These are phyloP conservation scores for Penicillium sp. DNA, from an alignment of 2,329 filamentous ascomycete species.

Conservation along the genomic window DNA sequence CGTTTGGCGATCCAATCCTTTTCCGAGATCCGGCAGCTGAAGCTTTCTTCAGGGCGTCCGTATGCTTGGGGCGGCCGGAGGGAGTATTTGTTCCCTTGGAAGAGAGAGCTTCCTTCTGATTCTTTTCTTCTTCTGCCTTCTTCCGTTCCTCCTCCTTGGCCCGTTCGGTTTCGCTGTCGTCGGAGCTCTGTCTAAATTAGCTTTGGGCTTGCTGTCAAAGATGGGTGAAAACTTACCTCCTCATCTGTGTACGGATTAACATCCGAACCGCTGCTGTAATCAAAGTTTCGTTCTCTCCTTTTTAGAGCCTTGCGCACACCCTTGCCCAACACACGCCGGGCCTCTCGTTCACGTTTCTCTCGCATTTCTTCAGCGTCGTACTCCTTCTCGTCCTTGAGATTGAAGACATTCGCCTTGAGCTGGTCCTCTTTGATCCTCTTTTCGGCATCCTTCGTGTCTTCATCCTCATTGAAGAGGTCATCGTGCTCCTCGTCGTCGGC, in stretches of 20 bases:
- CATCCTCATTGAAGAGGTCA: slow-evolving; percentile 76
- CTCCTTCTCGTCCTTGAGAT: slow-evolving; percentile 68
- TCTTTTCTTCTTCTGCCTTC: slow-evolving; percentile 55
- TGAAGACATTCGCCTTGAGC: slow-evolving; percentile 82
- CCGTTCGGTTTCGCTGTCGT: slow-evolving; percentile 64
- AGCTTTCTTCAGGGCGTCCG: slow-evolving; percentile 52
- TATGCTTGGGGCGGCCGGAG: slow-evolving; percentile 55
- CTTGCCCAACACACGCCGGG: slow-evolving; percentile 70
- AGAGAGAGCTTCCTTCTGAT: slow-evolving; percentile 52
- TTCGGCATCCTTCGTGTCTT: slow-evolving; percentile 70
- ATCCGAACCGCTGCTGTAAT: slow-evolving; percentile 72
- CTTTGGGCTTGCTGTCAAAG: background rate
- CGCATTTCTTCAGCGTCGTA: slow-evolving; percentile 66
- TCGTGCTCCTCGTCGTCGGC: slow-evolving; percentile 83
- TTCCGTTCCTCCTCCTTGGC: slow-evolving; percentile 60
- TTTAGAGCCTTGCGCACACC: slow-evolving; percentile 74
- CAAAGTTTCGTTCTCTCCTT: slow-evolving; percentile 80
- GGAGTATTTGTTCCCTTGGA: slow-evolving; percentile 72
- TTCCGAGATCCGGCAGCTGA: slow-evolving; percentile 61
- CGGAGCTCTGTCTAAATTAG: slow-evolving; percentile 48
- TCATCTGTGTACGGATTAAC: slow-evolving; percentile 56
- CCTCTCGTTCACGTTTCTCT: slow-evolving; percentile 62
- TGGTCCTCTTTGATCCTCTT: slow-evolving; percentile 75
- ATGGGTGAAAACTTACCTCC: slow-evolving; percentile 40
- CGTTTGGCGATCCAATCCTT: slow-evolving; percentile 78